Conservation (phyloP, 352 stramenopile genomes). For the Globisporangium barbulae region DNA sequence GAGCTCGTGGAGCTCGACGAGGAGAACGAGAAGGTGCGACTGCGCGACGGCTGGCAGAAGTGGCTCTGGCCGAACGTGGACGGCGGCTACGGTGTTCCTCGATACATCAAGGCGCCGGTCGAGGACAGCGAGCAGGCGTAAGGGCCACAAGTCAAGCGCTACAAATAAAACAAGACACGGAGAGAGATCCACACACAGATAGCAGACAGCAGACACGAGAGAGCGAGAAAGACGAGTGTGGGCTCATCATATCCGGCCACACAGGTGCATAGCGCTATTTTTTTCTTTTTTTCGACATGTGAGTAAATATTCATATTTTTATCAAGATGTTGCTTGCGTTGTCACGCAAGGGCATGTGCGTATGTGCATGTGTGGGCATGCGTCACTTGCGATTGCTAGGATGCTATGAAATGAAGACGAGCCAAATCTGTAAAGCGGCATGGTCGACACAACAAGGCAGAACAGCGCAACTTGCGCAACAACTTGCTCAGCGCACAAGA, state of each 20-base stretch:
- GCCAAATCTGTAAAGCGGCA: too few species aligned
- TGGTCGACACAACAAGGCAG: neutral
- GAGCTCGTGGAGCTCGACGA: constrained; percentile 77
- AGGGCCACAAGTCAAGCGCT: neutral
- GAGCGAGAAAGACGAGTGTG: neutral
- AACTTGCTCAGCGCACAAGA: neutral
- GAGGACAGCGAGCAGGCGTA: constrained; percentile 32
- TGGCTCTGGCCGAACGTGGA: constrained; percentile 89
- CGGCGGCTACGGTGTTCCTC: constrained; percentile 81
- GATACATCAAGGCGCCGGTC: constrained; percentile 83
- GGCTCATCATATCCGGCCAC: neutral
- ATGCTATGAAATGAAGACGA: too few species aligned
- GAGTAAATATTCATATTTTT: constrained; percentile 7
- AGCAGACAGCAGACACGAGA: neutral
- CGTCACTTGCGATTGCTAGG: too few species aligned
- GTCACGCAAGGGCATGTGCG: neutral
- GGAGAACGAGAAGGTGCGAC: constrained; percentile 88
- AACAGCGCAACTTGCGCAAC: neutral
- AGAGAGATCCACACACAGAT: constrained; percentile 7
- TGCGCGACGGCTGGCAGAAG: constrained; percentile 82
- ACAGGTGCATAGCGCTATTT: constrained; percentile 6
- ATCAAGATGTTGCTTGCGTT: neutral
- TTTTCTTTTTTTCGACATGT: constrained; percentile 5
- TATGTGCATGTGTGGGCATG: neutral
- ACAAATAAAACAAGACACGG: neutral